phyloP scores from a whole-genome alignment of 2,329 filamentous ascomycete genomes.

The Ilyonectria sp. region DNA sequence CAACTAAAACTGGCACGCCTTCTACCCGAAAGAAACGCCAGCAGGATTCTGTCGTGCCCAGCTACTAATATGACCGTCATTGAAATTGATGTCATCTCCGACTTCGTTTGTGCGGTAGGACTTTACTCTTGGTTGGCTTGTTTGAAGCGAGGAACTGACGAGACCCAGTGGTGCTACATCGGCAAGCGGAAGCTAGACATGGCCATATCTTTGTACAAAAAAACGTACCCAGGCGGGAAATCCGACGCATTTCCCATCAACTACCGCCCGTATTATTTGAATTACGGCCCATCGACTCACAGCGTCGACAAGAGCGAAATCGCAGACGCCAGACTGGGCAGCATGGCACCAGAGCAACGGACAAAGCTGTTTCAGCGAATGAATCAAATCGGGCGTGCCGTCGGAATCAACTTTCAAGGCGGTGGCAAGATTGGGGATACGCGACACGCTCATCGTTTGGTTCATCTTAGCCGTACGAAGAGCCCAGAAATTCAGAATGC shows the following conservation, averaged over 20 bases:
- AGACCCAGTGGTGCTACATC: constrained; percentile 56
- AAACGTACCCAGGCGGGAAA: constrained; percentile 56
- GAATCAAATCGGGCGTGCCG: constrained; percentile 47
- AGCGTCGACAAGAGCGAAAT: constrained; percentile 45
- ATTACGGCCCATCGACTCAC: constrained; percentile 43
- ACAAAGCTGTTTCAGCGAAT: constrained; percentile 47
- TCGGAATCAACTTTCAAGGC: constrained; percentile 54
- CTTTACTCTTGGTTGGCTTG: background rate
- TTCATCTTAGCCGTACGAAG: constrained; percentile 43
- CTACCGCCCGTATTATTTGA: constrained; percentile 58
- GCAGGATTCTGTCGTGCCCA: background rate
- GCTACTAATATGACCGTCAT: constrained; percentile 23
- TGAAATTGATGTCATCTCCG: constrained; percentile 47
- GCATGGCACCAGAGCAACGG: constrained; percentile 46
- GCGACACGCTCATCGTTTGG: constrained; percentile 52
- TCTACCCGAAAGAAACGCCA: background rate
- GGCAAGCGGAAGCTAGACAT: constrained; percentile 55
- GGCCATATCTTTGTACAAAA: constrained; percentile 56
- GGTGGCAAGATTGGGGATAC: constrained; percentile 54
- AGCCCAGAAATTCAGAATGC: constrained; percentile 29
- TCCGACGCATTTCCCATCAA: constrained; percentile 53
- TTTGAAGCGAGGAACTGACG: background rate
- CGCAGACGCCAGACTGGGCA: constrained; percentile 40
- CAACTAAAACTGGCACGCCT: background rate
- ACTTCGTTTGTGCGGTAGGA: constrained; percentile 52